Evolutionary conservation across 176 grass and related monocot genomes (phyloP).

Genomic region (Juncus inflexus): DNA sequence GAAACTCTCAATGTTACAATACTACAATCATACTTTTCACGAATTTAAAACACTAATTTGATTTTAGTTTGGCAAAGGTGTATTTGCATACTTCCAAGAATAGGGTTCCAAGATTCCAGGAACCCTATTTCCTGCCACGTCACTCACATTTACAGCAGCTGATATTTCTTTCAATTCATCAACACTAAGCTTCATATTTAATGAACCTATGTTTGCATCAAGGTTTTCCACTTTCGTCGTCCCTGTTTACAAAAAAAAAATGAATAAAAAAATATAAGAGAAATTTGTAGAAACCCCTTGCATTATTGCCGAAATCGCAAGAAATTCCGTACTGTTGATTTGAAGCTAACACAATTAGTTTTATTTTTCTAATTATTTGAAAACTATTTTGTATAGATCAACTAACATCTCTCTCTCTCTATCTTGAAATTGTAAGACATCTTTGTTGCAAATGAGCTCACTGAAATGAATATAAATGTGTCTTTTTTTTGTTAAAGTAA

Average conservation of each 20-base stretch:
- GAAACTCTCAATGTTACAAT: not conserved
- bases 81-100: conserved; percentile 65
- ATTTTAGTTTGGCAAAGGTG: conserved; percentile 38
- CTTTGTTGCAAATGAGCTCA: too few relatives aligned
- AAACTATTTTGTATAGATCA: too few relatives aligned
- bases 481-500: too few relatives aligned
- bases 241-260: conserved; percentile 44
- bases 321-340: not conserved
- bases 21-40: conserved; percentile 1
- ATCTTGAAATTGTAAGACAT: too few relatives aligned
- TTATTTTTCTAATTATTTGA: too few relatives aligned
- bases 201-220: conserved; percentile 49
- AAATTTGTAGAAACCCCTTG: not conserved
- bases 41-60: conserved; percentile 2
- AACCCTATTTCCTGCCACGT: conserved; percentile 50
- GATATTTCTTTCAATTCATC: conserved; percentile 50
- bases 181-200: conserved; percentile 60
- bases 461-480: too few relatives aligned
- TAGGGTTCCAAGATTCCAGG: conserved; percentile 42
- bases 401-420: not conserved
- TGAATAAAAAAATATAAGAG: conserved; percentile 15
- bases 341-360: not conserved
- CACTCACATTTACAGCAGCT: conserved; percentile 34
- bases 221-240: conserved; percentile 74
- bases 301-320: not conserved